phyloP scores from a whole-genome alignment of 129 eudicot species.

The Daucus carota region DH1_v3.0 NC_030386.2:31607001-31607500 shows the following conservation, averaged over 20 bases:
- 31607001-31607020: not conserved
- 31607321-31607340: not conserved
- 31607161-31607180: not conserved
- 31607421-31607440: not conserved
- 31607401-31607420: not conserved
- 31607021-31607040: not conserved
- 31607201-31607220: not conserved
- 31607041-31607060: not conserved
- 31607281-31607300: not conserved
- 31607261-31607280: not conserved
- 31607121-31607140: not conserved
- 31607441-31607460: not conserved
- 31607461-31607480: not conserved
- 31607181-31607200: not conserved
- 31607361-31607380: not conserved
- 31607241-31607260: not conserved
- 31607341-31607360: not conserved
- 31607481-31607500: not conserved
- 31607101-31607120: not conserved
- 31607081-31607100: not conserved
- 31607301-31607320: not conserved
- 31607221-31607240: not conserved
- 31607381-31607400: not conserved
- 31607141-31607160: constrained; percentile 2
- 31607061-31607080: not conserved